Evolutionary conservation across 768 basidiomycete genomes (phyloP), one percentile per base, ranked within the genome.

Genomic region (Lentinula edodes): DNA sequence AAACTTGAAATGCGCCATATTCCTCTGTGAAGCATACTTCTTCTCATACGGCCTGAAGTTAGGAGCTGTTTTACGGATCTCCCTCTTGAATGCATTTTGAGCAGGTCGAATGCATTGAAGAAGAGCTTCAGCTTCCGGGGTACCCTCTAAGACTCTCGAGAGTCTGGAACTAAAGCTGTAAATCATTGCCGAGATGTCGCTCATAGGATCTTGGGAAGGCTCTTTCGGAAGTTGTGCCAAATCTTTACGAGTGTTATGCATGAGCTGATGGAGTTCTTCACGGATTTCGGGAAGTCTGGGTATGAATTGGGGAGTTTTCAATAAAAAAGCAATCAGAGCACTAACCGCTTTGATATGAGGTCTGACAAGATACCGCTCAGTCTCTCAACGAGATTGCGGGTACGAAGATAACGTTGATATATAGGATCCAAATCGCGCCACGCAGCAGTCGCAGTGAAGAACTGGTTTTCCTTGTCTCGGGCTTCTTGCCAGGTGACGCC

Each of bases 401-500:
- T 90, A 1, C 87, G 74, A 1, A 91, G 69, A 56, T 81, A 83
- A 9, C 75, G 75, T 60, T 81, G 79, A 61, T 83, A 82, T 12
- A 76, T 70, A 0, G 70, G 16, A 8, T 85, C 85, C 1, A 90
- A 72, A 6, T 77, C 74, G 3, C 74, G 78, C 87, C 87, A 90
- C 0, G 84, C 83, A 0, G 75, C 52, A 0, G 69, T 80, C 9
- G 73, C 71, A 7, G 75, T 62, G 67, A 91, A 92, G 70, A 80
- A 92, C 0, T 75, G 71, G 5, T 80, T 69, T 66, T 92, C 90
- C 34, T 70, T 70, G 32, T 68, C 63, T 1, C 90, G 81, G 0
- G 90, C 91, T 20, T 83, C 75, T 16, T 70, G 71, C 86, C 88
- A 91, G 0, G 83, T 78, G 50, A 84, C 77, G 2, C 81, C 83